Conservation (phyloP, 352 stramenopile genomes). For the Pythium monospermum region DNA sequence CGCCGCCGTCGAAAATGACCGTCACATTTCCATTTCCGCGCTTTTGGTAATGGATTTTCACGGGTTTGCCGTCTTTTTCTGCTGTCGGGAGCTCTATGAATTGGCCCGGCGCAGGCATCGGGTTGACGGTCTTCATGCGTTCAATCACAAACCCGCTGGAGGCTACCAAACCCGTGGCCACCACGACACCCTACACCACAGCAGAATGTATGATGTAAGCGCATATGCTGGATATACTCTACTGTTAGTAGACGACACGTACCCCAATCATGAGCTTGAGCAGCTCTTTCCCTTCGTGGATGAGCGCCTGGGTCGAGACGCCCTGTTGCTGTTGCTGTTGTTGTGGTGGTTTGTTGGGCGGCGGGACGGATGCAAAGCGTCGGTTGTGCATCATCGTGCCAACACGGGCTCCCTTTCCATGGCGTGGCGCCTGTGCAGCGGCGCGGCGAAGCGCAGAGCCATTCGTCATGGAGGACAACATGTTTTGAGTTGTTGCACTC, state of each 20-base stretch:
- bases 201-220: neutral
- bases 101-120: slow-evolving; percentile 36
- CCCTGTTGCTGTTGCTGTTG: slow-evolving; percentile 1
- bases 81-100: slow-evolving; percentile 49
- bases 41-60: slow-evolving; percentile 51
- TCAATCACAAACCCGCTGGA: slow-evolving; percentile 68
- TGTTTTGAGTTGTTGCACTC: too few relatives aligned
- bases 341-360: too few relatives aligned
- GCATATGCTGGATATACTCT: neutral
- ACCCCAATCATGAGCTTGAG: slow-evolving; percentile 58
- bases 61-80: slow-evolving; percentile 28
- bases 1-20: slow-evolving; percentile 65
- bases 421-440: too few relatives aligned
- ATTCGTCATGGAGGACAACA: too few relatives aligned
- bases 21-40: slow-evolving; percentile 44
- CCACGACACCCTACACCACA: slow-evolving; percentile 28
- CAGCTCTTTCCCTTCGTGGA: slow-evolving; percentile 53
- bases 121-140: slow-evolving; percentile 56
- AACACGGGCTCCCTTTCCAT: too few relatives aligned
- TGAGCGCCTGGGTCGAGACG: slow-evolving; percentile 40
- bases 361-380: slow-evolving; percentile 2
- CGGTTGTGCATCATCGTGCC: too few relatives aligned
- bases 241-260: slow-evolving; percentile 2
- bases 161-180: slow-evolving; percentile 36
- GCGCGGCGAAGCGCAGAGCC: too few relatives aligned